A percentile compares a stretch with the other conserved stretches of the same genome.
phyloP scores from a whole-genome alignment of 257 asterid species.

The Gynochthodes officinalis region DNA sequence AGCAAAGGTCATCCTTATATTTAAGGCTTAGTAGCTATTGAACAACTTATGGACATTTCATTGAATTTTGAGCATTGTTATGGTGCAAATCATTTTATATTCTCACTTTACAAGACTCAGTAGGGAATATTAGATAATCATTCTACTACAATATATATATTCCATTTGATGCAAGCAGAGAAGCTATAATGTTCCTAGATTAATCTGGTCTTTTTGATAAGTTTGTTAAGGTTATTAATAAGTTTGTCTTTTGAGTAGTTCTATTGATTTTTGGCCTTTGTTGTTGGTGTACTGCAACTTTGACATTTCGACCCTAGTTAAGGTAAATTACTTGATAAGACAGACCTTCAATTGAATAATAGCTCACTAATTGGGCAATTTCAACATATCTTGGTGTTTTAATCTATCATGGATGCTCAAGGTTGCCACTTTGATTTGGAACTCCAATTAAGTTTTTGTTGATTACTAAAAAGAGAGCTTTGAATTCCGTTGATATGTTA shows the following conservation, averaged over 20 bases:
- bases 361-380: not conserved
- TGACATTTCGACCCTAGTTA: not conserved
- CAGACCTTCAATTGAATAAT: too few species aligned
- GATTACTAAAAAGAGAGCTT: not conserved
- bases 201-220: too few species aligned
- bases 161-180: too few species aligned
- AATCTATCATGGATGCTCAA: not conserved
- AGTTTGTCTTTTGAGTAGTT: not conserved
- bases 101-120: too few species aligned
- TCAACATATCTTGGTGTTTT: not conserved
- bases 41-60: too few species aligned
- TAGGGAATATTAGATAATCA: too few species aligned
- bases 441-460: not conserved
- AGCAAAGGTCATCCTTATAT: too few species aligned
- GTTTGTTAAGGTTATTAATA: too few species aligned
- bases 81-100: too few species aligned
- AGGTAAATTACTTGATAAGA: slow-evolving; percentile 1
- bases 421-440: not conserved
- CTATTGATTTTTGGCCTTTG: not conserved
- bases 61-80: not conserved
- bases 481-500: not conserved
- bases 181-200: too few species aligned
- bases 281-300: not conserved
- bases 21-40: too few species aligned
- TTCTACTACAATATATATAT: too few species aligned